phyloP scores from a whole-genome alignment of 2,329 filamentous ascomycete species.

The Westerdykella sp. region DNA sequence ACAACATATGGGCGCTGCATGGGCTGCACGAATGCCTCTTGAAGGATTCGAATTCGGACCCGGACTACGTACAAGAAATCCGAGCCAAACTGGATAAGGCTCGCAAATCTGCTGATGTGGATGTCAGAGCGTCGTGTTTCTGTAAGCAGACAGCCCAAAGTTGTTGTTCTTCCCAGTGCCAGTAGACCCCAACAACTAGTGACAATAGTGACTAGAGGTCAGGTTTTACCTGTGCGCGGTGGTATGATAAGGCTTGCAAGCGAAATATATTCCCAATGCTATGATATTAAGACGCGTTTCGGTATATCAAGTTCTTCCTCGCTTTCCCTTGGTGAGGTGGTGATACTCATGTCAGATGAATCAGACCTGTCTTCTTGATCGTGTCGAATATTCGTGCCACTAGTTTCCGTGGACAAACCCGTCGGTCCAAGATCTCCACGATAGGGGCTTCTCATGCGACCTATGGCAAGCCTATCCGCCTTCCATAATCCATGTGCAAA shows the following conservation, averaged over 20 bases:
- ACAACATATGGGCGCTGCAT: slow-evolving; percentile 70
- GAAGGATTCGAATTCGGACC: slow-evolving; percentile 43
- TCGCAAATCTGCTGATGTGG: slow-evolving; percentile 53
- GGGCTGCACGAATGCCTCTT: slow-evolving; percentile 65
- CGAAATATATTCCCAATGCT: no score
- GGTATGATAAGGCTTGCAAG: no score
- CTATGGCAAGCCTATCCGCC: slow-evolving; percentile 8
- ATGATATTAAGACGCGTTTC: no score
- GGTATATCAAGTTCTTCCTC: slow-evolving; percentile 1
- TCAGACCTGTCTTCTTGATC: no score
- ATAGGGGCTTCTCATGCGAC: slow-evolving; percentile 16
- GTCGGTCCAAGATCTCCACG: slow-evolving; percentile 25
- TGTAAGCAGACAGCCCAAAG: slow-evolving; percentile 30
- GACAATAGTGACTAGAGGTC: no score
- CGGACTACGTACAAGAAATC: slow-evolving; percentile 25
- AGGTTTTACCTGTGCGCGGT: no score
- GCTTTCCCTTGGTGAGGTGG: not conserved
- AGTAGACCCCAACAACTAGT: slow-evolving; percentile 4
- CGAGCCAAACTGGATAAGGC: slow-evolving; percentile 25
- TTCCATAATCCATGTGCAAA: slow-evolving; percentile 28
- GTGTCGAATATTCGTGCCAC: not conserved
- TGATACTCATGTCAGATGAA: no score
- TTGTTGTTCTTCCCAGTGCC: not conserved
- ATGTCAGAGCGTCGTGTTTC: slow-evolving; percentile 54
- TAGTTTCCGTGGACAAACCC: slow-evolving; percentile 7